phyloP scores from a whole-genome alignment of 108 stramenopile genomes.

The Asterionellopsis glacialis region DNA sequence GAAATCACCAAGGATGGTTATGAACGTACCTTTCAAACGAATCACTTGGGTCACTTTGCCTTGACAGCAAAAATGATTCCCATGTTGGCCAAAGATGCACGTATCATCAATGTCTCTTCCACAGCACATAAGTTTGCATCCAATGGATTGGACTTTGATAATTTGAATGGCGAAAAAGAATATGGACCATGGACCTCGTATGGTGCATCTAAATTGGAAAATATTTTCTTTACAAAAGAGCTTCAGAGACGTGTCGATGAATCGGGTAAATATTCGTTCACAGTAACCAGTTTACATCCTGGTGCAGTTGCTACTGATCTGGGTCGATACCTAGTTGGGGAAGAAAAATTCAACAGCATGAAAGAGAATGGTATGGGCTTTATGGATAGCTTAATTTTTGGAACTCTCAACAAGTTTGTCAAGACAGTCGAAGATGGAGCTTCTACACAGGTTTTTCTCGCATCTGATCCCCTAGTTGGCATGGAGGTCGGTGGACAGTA shows the following conservation, averaged over 20 bases:
- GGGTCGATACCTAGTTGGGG: slow-evolving; percentile 50
- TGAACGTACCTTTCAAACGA: slow-evolving; percentile 77
- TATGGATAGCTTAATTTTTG: slow-evolving; percentile 29
- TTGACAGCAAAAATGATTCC: slow-evolving; percentile 61
- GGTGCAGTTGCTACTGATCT: slow-evolving; percentile 69
- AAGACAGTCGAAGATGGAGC: slow-evolving; percentile 59
- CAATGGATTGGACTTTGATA: slow-evolving; percentile 48
- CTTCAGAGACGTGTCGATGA: slow-evolving; percentile 51
- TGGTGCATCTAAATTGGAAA: slow-evolving; percentile 68
- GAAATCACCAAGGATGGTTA: slow-evolving; percentile 75
- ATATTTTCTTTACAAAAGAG: slow-evolving; percentile 81
- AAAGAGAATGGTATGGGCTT: slow-evolving; percentile 23
- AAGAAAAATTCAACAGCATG: slow-evolving; percentile 47
- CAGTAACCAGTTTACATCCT: slow-evolving; percentile 55
- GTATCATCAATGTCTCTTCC: slow-evolving; percentile 77
- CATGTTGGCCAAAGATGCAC: slow-evolving; percentile 31
- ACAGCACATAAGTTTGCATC: slow-evolving; percentile 40
- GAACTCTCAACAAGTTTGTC: slow-evolving; percentile 23
- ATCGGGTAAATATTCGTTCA: slow-evolving; percentile 35
- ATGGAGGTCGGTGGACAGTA: slow-evolving; percentile 34
- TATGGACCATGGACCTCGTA: slow-evolving; percentile 71
- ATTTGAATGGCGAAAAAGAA: slow-evolving; percentile 55
- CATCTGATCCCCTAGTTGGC: slow-evolving; percentile 15
- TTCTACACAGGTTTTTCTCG: slow-evolving; percentile 61
- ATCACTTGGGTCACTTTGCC: slow-evolving; percentile 86